A percentile compares a stretch with the other conserved stretches of the same genome.
phyloP scores from a whole-genome alignment of 768 basidiomycete genomes.

The Tricholoma sp. region DNA sequence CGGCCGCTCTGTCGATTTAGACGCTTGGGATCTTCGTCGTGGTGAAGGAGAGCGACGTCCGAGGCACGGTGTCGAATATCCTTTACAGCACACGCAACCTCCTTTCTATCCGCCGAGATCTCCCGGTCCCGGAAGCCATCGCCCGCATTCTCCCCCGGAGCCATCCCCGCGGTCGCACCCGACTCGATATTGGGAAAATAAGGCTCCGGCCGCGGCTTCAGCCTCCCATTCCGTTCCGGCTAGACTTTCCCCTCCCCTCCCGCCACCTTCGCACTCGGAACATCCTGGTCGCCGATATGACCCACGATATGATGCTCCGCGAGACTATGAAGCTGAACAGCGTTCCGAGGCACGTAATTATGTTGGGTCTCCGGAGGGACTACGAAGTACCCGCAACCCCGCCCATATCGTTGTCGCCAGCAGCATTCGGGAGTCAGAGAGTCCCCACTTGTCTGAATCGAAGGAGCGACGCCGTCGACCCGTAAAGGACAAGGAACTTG shows the following conservation, averaged over 20 bases:
- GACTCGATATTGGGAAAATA: constrained; percentile 58
- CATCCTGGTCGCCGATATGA: constrained; percentile 54
- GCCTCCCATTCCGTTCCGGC: constrained; percentile 21
- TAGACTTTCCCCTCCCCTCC: constrained; percentile 23
- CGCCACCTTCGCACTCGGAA: constrained; percentile 35
- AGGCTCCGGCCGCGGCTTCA: constrained; percentile 36
- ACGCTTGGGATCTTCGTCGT: constrained; percentile 61
- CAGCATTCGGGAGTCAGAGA: constrained; percentile 51
- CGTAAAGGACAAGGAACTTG: constrained; percentile 45
- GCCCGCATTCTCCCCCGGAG: constrained; percentile 49
- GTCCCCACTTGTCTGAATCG: constrained; percentile 45
- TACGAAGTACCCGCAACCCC: constrained; percentile 27
- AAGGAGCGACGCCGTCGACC: constrained; percentile 43
- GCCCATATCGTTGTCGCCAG: constrained; percentile 25
- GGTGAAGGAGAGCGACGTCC: constrained; percentile 42
- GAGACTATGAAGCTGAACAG: constrained; percentile 43
- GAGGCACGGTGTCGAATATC: constrained; percentile 37
- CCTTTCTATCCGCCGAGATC: constrained; percentile 39
- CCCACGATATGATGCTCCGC: constrained; percentile 50
- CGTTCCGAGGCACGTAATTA: constrained; percentile 32
- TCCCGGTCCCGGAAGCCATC: constrained; percentile 29
- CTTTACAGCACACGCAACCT: constrained; percentile 21
- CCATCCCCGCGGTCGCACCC: constrained; percentile 56
- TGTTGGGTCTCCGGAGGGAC: constrained; percentile 42
- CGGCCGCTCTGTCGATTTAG: constrained; percentile 42